Evolutionary conservation across 257 asterid genomes (phyloP).

Genomic region (Rehmannia glutinosa): DNA sequence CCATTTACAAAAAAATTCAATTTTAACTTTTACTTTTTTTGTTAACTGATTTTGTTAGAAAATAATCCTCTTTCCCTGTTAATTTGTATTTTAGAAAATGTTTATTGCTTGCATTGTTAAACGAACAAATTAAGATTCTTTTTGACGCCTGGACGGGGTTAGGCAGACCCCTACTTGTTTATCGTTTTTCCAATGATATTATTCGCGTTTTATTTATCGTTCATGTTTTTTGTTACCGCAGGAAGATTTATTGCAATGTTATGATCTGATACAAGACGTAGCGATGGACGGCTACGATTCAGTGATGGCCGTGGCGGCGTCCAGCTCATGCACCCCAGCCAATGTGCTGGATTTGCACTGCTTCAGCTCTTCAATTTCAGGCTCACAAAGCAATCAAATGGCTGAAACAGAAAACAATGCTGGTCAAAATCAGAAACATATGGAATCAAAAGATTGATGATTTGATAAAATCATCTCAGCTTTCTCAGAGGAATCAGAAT

Average conservation of each 20-base stretch:
- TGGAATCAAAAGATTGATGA: slow-evolving; percentile 1
- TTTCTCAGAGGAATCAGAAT: slow-evolving; percentile 6
- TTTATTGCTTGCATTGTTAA: neutral
- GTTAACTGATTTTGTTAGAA: too few relatives aligned
- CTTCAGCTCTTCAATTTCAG: slow-evolving; percentile 31
- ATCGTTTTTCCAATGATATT: neutral
- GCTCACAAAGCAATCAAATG: neutral
- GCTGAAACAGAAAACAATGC: slow-evolving; percentile 5
- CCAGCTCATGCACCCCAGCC: slow-evolving; percentile 41
- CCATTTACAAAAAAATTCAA: neutral
- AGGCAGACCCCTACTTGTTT: too few relatives aligned
- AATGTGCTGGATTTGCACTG: slow-evolving; percentile 40
- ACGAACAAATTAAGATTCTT: neutral
- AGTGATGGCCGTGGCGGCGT: slow-evolving; percentile 8
- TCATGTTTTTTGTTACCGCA: slow-evolving; percentile 11
- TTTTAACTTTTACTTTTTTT: too few relatives aligned
- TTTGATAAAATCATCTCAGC: slow-evolving; percentile 7
- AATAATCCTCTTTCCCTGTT: too few relatives aligned
- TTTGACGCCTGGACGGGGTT: too few relatives aligned
- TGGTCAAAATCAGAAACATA: neutral
- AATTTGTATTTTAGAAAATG: neutral
- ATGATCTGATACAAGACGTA: slow-evolving; percentile 31
- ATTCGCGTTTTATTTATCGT: neutral
- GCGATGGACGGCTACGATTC: slow-evolving; percentile 36
- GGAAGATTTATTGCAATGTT: slow-evolving; percentile 46